Evolutionary conservation across 2,329 filamentous ascomycete genomes (phyloP), one percentile per base, ranked within the genome.

Genomic region (Nemania diffusa): DNA sequence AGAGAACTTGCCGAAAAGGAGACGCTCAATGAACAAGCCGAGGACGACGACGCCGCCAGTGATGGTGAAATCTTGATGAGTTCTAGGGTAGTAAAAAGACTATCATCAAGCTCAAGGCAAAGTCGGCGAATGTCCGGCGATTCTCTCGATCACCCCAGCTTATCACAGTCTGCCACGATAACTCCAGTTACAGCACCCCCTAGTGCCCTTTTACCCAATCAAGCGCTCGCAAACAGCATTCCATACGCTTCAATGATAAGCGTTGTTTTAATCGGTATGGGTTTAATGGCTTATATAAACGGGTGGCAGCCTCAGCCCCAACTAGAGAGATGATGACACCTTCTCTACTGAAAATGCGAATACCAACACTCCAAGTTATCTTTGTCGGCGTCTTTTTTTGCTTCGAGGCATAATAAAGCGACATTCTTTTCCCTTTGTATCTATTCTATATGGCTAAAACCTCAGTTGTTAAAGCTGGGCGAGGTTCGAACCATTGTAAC

Each of bases 261-360:
- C 11, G 92, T 96, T 34, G 92, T 96, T 27, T 79, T 96, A 63
- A 82, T 96, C 68, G 92, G 92, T 34, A 91, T 96, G 82, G 91
- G 92, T 15, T 79, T 96, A 71, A 96, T 96, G 92, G 92, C 91
- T 48, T 94, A 94, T 79, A 85, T 96, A 73, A 96, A 96, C 75
- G 91, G 91, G 58, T 95, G 92, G 92, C 91, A 93, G 73, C 76
- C 81, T 29, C 80, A 82, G 64, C 78, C 78, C 26, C 79, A 77
- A 57, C 60, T 76, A 20, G 73, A 74, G 51, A 73, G 69, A 71
- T 74, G 51, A 67, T 62, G 1, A 51, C 22, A 26, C 42, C n/a
- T 46, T 48, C 22, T 40, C 37, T 27, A 8, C 17, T 34, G 9
- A 15, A 22, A n/a, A 32, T 51, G 15, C 26, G 37, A 34, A 27